Percentiles rank a stretch among this genome's conserved stretches.
Conservation (phyloP, 306 rosid genomes). For the Prunus padus region DNA sequence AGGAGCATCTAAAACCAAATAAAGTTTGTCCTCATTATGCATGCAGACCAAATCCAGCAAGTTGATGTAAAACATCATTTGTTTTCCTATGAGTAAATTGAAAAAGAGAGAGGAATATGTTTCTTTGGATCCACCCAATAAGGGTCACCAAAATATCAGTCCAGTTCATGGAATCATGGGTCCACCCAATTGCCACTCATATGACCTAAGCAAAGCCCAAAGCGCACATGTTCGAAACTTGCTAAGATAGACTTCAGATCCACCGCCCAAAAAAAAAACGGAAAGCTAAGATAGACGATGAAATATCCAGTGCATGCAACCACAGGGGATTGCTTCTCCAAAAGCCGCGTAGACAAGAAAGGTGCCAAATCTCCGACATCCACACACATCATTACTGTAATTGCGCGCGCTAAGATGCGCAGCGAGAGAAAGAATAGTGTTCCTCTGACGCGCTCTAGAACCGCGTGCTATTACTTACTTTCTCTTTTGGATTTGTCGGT, state of each 20-base stretch:
- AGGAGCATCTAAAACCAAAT: too few relatives aligned
- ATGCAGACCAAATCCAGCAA: too few relatives aligned
- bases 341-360: background rate
- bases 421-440: background rate
- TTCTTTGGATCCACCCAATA: too few relatives aligned
- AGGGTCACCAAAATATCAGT: too few relatives aligned
- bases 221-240: background rate
- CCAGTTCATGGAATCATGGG: too few relatives aligned
- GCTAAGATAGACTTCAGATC: background rate
- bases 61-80: too few relatives aligned
- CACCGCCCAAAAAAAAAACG: background rate
- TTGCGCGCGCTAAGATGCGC: background rate
- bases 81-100: too few relatives aligned
- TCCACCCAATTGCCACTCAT: too few relatives aligned
- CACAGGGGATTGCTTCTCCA: background rate
- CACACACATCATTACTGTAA: too few relatives aligned
- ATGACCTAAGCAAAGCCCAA: background rate
- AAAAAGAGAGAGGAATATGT: too few relatives aligned
- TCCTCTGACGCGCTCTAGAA: background rate
- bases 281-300: background rate
- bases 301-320: background rate
- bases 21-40: rapidly evolving
- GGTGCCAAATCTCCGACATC: background rate
- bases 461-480: background rate
- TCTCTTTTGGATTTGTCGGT: background rate